These are phyloP conservation scores for Forsythia suspensa DNA, from an alignment of 257 asterid genomes.

Conservation along the genomic window DNA sequence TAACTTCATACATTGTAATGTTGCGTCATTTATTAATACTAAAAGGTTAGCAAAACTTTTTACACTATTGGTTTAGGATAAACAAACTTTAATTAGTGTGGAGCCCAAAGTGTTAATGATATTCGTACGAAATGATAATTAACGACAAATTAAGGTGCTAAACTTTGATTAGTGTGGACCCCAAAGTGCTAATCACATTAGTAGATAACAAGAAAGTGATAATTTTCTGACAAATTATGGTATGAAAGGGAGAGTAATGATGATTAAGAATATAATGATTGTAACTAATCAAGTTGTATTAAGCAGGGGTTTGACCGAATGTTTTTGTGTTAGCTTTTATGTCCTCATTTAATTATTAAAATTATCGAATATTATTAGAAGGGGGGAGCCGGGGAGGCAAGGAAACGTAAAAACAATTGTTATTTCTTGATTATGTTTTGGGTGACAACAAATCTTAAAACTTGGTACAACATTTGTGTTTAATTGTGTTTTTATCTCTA, in stretches of 20 bases:
- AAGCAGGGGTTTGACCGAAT: conserved; percentile 31
- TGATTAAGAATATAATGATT: conserved; percentile 33
- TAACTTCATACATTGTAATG: too few relatives aligned
- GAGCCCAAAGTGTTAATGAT: conserved; percentile 21
- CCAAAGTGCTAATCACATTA: conserved; percentile 39
- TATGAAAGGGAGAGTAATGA: conserved; percentile 27
- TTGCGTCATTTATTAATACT: too few relatives aligned
- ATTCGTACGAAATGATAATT: background rate
- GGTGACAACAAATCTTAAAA: conserved; percentile 34
- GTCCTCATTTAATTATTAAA: conserved; percentile 1
- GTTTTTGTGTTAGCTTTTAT: conserved; percentile 6
- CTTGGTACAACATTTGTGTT: conserved; percentile 12
- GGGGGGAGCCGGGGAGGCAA: conserved; percentile 22
- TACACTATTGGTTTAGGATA: background rate
- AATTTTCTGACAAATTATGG: conserved; percentile 25
- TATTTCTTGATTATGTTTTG: conserved; percentile 47
- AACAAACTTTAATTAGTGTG: conserved; percentile 21
- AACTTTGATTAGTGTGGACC: conserved; percentile 43
- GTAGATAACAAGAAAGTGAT: conserved; percentile 27
- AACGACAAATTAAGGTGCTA: background rate
- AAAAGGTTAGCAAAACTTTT: background rate
- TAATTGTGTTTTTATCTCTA: conserved; percentile 24
- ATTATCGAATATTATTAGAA: conserved; percentile 19
- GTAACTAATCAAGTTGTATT: conserved; percentile 9
- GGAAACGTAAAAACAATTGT: conserved; percentile 51